Conservation (phyloP, 768 basidiomycete species). For the Phlebiopsis flavidoalba region DNA sequence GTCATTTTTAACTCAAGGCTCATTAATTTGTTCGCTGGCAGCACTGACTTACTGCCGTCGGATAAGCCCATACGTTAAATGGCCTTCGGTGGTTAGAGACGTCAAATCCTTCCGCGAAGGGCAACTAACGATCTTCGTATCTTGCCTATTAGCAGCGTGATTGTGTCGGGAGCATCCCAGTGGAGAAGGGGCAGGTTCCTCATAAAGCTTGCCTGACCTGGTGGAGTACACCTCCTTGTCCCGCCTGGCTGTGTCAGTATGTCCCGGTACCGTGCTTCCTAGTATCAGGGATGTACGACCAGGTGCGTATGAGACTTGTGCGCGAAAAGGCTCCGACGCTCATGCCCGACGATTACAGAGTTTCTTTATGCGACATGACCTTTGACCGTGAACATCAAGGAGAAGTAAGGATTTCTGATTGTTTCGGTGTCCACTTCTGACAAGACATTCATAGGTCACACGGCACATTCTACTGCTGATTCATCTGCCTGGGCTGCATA, state of each 20-base stretch:
- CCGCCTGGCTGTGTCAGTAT: not conserved
- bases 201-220: not conserved
- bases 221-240: not conserved
- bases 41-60: not conserved
- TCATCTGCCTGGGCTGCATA: no score
- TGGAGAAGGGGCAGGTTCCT: not conserved
- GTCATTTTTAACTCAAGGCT: not conserved
- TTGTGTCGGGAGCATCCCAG: not conserved
- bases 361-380: no score
- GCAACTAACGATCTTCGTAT: not conserved
- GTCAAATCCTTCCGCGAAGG: not conserved
- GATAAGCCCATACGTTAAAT: not conserved
- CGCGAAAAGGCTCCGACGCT: no score
- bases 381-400: no score
- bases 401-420: no score
- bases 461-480: no score
- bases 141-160: not conserved
- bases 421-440: no score
- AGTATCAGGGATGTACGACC: conserved; percentile 3
- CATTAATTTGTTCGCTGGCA: not conserved
- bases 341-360: no score
- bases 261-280: not conserved
- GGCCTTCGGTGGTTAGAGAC: not conserved
- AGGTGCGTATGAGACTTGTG: not conserved
- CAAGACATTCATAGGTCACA: no score